Evolutionary conservation across 805 yeast genomes (phyloP).

Genomic region (Hanseniaspora hatyaiensis): DNA sequence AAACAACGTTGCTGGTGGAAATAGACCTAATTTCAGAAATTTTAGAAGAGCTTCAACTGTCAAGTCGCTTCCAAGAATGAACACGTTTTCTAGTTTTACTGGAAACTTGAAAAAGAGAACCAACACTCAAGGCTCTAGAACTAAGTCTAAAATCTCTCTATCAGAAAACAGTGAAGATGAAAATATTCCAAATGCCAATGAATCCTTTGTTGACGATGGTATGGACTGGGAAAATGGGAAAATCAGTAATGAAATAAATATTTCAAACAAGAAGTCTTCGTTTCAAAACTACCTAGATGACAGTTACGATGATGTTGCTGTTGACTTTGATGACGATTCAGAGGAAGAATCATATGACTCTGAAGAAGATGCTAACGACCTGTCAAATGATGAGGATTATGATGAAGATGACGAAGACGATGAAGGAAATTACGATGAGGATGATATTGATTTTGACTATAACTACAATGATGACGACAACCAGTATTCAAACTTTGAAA

Average conservation of each 20-base stretch:
- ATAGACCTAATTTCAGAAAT: not conserved
- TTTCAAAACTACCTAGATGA: no score
- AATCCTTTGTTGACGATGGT: slow-evolving; percentile 9
- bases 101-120: not conserved
- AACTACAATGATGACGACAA: slow-evolving; percentile 5
- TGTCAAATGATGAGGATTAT: slow-evolving; percentile 17
- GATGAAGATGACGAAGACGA: slow-evolving; percentile 18
- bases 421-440: slow-evolving; percentile 18
- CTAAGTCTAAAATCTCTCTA: not conserved
- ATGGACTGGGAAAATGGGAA: slow-evolving; percentile 16
- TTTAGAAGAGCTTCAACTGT: not conserved
- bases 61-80: not conserved
- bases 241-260: no score
- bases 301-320: not conserved
- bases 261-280: no score
- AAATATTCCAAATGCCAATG: not conserved
- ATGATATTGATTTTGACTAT: slow-evolving; percentile 15
- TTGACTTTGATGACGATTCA: slow-evolving; percentile 5
- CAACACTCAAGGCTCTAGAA: not conserved
- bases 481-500: slow-evolving; percentile 32
- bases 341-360: slow-evolving; percentile 18
- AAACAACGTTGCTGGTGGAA: not conserved
- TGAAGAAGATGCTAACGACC: slow-evolving; percentile 16
- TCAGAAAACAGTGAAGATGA: not conserved
- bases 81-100: not conserved